Conservation (phyloP, 352 stramenopile species). For the Globisporangium cystogenes region DNA sequence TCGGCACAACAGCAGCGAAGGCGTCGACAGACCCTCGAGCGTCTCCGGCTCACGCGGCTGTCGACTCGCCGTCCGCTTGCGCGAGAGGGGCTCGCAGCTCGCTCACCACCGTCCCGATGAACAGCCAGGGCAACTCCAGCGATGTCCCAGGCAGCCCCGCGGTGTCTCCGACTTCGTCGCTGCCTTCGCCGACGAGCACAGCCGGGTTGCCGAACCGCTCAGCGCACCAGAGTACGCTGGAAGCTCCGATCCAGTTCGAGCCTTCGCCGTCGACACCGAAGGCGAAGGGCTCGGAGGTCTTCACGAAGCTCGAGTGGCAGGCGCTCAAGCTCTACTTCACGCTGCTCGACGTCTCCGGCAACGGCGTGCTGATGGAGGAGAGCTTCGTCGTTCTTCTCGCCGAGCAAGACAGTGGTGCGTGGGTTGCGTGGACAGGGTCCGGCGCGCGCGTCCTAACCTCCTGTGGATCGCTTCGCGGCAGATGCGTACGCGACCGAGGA, state of each 20-base stretch:
- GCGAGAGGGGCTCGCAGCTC: slow-evolving; percentile 1
- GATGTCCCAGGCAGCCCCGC: slow-evolving; percentile 9
- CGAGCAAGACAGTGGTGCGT: slow-evolving; percentile 75
- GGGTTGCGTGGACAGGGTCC: not conserved
- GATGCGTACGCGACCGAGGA: slow-evolving; percentile 82
- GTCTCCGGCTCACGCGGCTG: not conserved
- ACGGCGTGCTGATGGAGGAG: slow-evolving; percentile 68
- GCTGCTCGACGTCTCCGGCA: slow-evolving; percentile 63
- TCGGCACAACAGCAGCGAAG: slow-evolving; percentile 20
- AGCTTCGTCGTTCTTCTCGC: slow-evolving; percentile 76
- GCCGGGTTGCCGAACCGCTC: not conserved
- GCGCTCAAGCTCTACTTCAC: slow-evolving; percentile 72
- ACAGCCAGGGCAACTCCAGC: slow-evolving; percentile 10
- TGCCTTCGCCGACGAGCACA: not conserved
- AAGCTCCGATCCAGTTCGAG: slow-evolving; percentile 3
- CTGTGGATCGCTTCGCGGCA: slow-evolving; percentile 13
- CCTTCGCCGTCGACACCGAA: slow-evolving; percentile 2
- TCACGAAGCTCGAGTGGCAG: slow-evolving; percentile 69
- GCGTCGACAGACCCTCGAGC: slow-evolving; percentile 1
- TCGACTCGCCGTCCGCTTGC: not conserved
- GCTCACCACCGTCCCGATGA: slow-evolving; percentile 10
- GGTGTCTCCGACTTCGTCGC: slow-evolving; percentile 2
- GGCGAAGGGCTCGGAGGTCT: slow-evolving; percentile 35
- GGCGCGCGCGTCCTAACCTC: not conserved
- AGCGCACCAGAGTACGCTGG: not conserved